phyloP scores from a whole-genome alignment of 768 basidiomycete genomes.

The Suillus sp. region DNA sequence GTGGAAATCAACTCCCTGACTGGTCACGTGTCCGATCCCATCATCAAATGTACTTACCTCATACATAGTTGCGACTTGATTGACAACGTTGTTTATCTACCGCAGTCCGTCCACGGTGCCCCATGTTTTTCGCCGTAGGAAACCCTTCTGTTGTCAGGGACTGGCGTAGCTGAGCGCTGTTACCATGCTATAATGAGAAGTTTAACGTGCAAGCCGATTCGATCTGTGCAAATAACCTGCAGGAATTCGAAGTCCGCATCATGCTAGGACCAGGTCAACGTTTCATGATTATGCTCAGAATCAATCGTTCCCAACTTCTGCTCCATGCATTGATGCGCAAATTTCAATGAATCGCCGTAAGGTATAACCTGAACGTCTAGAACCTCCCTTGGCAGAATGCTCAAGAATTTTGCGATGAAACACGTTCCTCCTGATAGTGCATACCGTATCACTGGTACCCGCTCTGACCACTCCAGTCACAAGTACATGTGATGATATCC shows the following conservation, averaged over 20 bases:
- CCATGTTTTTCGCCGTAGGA: background rate
- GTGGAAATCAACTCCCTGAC: no score
- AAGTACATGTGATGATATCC: background rate
- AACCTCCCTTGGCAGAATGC: background rate
- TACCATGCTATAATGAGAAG: no score
- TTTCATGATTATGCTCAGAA: background rate
- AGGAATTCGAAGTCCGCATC: slow-evolving; percentile 1
- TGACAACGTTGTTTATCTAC: no score
- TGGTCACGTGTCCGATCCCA: no score
- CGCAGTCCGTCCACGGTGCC: background rate
- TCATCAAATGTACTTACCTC: no score
- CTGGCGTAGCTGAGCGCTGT: no score
- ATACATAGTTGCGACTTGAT: no score
- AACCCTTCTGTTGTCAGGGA: background rate
- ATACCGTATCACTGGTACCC: background rate
- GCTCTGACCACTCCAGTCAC: background rate
- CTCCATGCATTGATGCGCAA: background rate
- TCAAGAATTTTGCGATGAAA: background rate
- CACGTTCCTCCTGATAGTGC: no score
- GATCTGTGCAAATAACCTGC: background rate
- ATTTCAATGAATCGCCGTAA: background rate
- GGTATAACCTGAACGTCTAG: background rate
- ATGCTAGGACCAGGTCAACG: background rate
- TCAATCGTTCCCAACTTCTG: background rate
- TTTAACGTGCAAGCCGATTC: no score